Base-by-base conservation (phyloP, 208 protist species). In the Trypanosoma melophagium region DNA sequence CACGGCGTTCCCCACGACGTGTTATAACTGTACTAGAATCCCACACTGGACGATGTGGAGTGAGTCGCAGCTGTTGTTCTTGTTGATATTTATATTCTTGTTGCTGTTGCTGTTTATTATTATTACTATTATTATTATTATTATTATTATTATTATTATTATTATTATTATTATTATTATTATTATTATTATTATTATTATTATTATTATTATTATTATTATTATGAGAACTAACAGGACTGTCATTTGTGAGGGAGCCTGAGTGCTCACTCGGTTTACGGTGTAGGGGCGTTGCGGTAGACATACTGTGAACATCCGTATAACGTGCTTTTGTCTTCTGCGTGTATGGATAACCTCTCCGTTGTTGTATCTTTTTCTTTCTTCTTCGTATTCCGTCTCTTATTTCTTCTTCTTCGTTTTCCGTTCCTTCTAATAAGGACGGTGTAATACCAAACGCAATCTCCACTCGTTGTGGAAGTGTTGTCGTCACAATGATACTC, bases 401-500 rank as follows among this genome's bases (percentile, higher is more conserved):
- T 47, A 1, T 16, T 53, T 40, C 14, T 28, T 14, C 17, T 35
- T 53, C 24, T 51, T 64, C 17, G 12, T 35, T 28, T 42, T 25
- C 41, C 12, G 1, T 16, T 13, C 16, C 51, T 25, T 19, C 13
- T 5, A 35, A 5, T 35, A 35, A 5, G 19, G 4, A 21, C 25
- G 47, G 45, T 35, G 55, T 41, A 19, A 57, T 60, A 0, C 42
- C 58, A 51, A 71, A 72, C 13, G 54, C 47, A 44, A 89, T 66
- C 60, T 87, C 77, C 9, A 92, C 69, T 3, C 53, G 70, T 8
- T 57, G 71, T 28, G 83, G 86, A 44, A 92, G 69, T 55, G 84
- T 57, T 8, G 83, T 89, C 5, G 83, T 92, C 19, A 92, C 86
- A 10, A 92, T 72, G 40, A 71, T 79, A 68, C 74, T 81, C n/a